Percentiles rank a stretch among this genome's conserved stretches.
These are phyloP conservation scores for Fusarium caatingaense DNA, from an alignment of 2,329 filamentous ascomycete species.

Conservation along the genomic window DNA sequence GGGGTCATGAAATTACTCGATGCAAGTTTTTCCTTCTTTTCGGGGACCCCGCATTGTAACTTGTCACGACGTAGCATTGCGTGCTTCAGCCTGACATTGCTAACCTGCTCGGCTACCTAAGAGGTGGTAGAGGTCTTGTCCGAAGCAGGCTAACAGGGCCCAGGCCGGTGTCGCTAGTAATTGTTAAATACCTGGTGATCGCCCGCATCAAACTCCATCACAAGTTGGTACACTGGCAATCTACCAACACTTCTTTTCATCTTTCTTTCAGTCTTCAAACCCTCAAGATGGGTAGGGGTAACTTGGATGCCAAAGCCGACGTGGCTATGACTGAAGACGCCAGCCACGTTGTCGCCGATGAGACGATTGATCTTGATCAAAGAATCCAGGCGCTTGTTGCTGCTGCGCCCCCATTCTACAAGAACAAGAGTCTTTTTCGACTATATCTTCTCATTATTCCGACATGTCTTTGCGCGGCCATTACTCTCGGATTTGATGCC, in stretches of 20 bases:
- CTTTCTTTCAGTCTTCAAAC: accelerated
- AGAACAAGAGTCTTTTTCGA: conserved; percentile 2
- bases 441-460: conserved; percentile 32
- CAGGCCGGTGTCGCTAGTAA: background rate
- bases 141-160: too few relatives aligned
- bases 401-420: conserved; percentile 14
- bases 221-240: background rate
- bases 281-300: background rate
- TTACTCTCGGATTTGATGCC: conserved; percentile 55
- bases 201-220: background rate
- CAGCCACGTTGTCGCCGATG: background rate
- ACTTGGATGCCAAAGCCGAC: background rate
- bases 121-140: too few relatives aligned
- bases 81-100: too few relatives aligned
- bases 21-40: background rate
- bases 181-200: background rate
- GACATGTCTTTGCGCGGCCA: conserved; percentile 17
- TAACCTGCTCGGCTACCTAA: background rate
- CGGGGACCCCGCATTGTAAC: background rate
- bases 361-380: background rate
- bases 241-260: background rate
- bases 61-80: too few relatives aligned
- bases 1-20: background rate
- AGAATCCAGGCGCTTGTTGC: background rate
- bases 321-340: conserved; percentile 2